Evolutionary conservation across 306 rosid genomes (phyloP).

Genomic region (Potentilla sterilis): DNA sequence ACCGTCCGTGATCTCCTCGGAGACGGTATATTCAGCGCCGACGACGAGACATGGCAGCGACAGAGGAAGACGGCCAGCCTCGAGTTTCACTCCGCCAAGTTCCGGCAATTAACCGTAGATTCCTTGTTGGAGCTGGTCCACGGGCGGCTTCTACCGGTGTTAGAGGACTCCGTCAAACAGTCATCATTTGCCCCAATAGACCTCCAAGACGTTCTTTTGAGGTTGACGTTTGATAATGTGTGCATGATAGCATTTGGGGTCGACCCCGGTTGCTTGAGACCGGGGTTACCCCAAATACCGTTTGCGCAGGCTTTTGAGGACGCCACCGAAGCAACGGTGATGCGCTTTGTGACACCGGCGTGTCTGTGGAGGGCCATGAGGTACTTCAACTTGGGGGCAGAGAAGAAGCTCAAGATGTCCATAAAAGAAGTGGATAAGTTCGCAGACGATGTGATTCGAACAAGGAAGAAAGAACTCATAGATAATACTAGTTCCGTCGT

Average conservation of each 20-base stretch:
- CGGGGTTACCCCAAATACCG: constrained; percentile 55
- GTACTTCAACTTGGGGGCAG: constrained; percentile 61
- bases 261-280: constrained; percentile 75
- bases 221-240: constrained; percentile 84
- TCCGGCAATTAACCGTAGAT: constrained; percentile 53
- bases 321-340: constrained; percentile 72
- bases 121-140: constrained; percentile 72
- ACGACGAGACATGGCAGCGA: constrained; percentile 69
- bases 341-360: constrained; percentile 64
- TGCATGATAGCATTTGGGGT: constrained; percentile 94
- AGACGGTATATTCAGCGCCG: constrained; percentile 75
- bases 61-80: constrained; percentile 88
- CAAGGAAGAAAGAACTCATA: constrained; percentile 66
- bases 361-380: constrained; percentile 73
- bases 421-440: constrained; percentile 69
- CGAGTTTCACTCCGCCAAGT: constrained; percentile 81
- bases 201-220: constrained; percentile 71
- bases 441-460: constrained; percentile 65
- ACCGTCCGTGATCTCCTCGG: constrained; percentile 72
- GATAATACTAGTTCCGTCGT: not conserved
- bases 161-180: constrained; percentile 39
- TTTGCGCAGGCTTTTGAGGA: constrained; percentile 90
- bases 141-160: constrained; percentile 51
- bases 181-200: constrained; percentile 27
- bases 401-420: constrained; percentile 54